These are phyloP conservation scores for Theileria annulata DNA, from an alignment of 169 alveolate species.

Conservation along the genomic window DNA sequence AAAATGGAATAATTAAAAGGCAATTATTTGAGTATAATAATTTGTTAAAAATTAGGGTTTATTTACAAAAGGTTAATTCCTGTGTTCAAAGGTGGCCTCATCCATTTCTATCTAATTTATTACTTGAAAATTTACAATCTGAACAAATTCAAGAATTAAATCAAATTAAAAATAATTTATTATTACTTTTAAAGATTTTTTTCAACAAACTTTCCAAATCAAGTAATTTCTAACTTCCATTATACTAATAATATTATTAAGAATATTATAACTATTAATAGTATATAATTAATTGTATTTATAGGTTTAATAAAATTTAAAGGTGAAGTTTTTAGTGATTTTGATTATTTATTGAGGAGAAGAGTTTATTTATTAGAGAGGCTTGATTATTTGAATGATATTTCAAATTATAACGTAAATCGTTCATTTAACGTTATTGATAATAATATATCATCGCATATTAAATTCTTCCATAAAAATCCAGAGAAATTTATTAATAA, in stretches of 20 bases:
- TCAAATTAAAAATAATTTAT: conserved; percentile 15
- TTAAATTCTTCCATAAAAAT: conserved; percentile 40
- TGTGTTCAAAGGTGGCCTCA: conserved; percentile 59
- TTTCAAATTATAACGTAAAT: conserved; percentile 55
- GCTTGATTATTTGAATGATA: conserved; percentile 58
- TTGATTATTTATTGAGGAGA: conserved; percentile 37
- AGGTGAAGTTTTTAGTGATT: conserved; percentile 17
- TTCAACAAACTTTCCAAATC: conserved; percentile 23
- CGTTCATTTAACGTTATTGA: conserved; percentile 47
- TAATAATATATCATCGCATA: conserved; percentile 51
- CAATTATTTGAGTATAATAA: conserved; percentile 45
- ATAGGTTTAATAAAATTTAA: neutral
- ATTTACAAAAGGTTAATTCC: conserved; percentile 39
- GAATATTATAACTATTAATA: no score
- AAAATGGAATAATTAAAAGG: conserved; percentile 28
- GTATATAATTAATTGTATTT: no score
- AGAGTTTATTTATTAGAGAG: conserved; percentile 33
- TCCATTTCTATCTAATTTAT: conserved; percentile 29
- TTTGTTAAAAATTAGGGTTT: conserved; percentile 39
- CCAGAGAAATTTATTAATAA: conserved; percentile 36
- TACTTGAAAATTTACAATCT: neutral
- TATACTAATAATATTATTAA: no score
- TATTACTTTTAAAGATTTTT: conserved; percentile 7
- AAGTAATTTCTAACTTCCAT: conserved; percentile 27
- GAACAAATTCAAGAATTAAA: neutral